phyloP scores from a whole-genome alignment of 2,329 filamentous ascomycete species.

The Penicillium sp. region DNA sequence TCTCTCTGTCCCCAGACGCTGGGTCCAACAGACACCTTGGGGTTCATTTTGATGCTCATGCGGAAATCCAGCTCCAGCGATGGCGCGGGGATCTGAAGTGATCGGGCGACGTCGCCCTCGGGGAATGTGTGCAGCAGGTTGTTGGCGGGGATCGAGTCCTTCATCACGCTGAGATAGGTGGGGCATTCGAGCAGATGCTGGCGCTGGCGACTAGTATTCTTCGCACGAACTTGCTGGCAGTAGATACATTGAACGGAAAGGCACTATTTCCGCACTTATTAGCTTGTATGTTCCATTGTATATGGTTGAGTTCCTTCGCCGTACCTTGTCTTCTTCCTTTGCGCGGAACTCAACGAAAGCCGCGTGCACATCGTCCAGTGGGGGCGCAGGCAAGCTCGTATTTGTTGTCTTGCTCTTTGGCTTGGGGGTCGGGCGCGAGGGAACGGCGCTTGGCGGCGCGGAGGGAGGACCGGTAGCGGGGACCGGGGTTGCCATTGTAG shows the following conservation, averaged over 20 bases:
- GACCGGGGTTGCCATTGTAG: slow-evolving; percentile 40
- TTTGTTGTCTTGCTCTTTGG: slow-evolving; percentile 37
- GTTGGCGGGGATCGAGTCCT: slow-evolving; percentile 52
- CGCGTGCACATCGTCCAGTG: slow-evolving; percentile 49
- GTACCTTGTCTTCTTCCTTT: slow-evolving; percentile 48
- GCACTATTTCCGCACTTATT: slow-evolving; percentile 32
- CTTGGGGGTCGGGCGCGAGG: slow-evolving; percentile 39
- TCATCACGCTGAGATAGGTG: slow-evolving; percentile 52
- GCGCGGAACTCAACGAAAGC: slow-evolving; percentile 50
- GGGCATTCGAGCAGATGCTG: slow-evolving; percentile 50
- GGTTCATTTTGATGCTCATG: slow-evolving; percentile 53
- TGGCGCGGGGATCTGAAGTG: slow-evolving; percentile 47
- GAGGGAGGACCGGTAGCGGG: slow-evolving; percentile 30
- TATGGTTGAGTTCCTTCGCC: not conserved
- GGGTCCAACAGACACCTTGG: slow-evolving; percentile 47
- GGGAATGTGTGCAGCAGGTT: slow-evolving; percentile 52
- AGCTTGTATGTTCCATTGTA: slow-evolving; percentile 1
- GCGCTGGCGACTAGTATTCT: slow-evolving; percentile 51
- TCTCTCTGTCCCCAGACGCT: slow-evolving; percentile 51
- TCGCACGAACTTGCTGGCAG: slow-evolving; percentile 50
- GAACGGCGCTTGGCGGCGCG: slow-evolving; percentile 31
- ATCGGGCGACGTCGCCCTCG: slow-evolving; percentile 49
- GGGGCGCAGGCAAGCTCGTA: slow-evolving; percentile 46
- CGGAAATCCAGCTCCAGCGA: slow-evolving; percentile 52
- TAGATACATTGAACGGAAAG: slow-evolving; percentile 51